These are phyloP conservation scores for Metschnikowia picachoensis DNA, from an alignment of 805 yeast species.

Conservation along the genomic window DNA sequence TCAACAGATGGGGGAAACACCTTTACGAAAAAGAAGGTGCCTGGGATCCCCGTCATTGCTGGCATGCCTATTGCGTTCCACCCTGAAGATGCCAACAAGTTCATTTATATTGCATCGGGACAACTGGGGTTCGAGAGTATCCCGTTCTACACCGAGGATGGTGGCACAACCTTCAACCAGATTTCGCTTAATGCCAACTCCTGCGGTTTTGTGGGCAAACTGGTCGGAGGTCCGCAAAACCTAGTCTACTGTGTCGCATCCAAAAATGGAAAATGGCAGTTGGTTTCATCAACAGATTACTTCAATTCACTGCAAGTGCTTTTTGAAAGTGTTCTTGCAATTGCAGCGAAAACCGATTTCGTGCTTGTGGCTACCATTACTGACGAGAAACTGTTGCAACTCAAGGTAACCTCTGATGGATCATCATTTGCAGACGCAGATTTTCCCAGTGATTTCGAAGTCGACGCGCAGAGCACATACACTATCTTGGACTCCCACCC, in stretches of 20 bases:
- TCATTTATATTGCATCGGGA: constrained; percentile 66
- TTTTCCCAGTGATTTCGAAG: constrained; percentile 63
- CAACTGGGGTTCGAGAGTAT: constrained; percentile 55
- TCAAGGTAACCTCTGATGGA: constrained; percentile 80
- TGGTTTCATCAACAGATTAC: constrained; percentile 50
- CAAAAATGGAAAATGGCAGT: constrained; percentile 28
- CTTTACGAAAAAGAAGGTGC: constrained; percentile 44
- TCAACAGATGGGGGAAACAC: constrained; percentile 68
- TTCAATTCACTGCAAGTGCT: constrained; percentile 40
- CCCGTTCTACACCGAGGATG: constrained; percentile 62
- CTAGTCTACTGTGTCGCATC: constrained; percentile 63
- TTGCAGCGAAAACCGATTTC: constrained; percentile 66
- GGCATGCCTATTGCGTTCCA: constrained; percentile 56
- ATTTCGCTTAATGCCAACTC: constrained; percentile 49
- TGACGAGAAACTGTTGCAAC: constrained; percentile 47
- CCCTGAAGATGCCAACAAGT: constrained; percentile 48
- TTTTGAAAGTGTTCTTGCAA: constrained; percentile 64
- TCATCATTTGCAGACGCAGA: constrained; percentile 67
- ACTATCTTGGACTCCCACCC: constrained; percentile 74
- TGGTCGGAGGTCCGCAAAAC: constrained; percentile 42
- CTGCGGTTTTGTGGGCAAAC: constrained; percentile 67
- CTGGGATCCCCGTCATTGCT: constrained; percentile 34
- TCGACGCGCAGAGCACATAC: constrained; percentile 56
- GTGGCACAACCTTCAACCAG: constrained; percentile 58
- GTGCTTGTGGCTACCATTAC: constrained; percentile 65